Evolutionary conservation across 805 yeast species (phyloP).

Genomic region (Hanseniaspora hatyaiensis): DNA sequence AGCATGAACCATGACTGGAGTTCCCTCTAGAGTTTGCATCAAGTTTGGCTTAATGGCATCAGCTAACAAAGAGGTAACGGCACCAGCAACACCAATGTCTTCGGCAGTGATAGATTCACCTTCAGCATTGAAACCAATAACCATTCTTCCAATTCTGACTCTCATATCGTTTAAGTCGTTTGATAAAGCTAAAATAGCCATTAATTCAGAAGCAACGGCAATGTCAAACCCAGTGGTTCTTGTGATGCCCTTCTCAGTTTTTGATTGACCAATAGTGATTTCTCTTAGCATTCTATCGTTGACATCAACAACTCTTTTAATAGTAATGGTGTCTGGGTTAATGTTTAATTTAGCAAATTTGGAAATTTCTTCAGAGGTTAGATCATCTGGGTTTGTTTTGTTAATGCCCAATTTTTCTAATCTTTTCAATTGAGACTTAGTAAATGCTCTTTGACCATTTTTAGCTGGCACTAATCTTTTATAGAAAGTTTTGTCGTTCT

Average conservation of each 20-base stretch:
- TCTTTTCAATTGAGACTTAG: slow-evolving; percentile 67
- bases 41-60: slow-evolving; percentile 93
- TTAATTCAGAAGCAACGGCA: slow-evolving; percentile 89
- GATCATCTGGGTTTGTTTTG: slow-evolving; percentile 67
- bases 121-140: slow-evolving; percentile 63
- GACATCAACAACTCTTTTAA: slow-evolving; percentile 87
- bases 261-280: slow-evolving; percentile 80
- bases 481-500: slow-evolving; percentile 62
- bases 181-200: slow-evolving; percentile 88
- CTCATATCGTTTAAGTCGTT: slow-evolving; percentile 72
- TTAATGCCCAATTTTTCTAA: slow-evolving; percentile 68
- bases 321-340: slow-evolving; percentile 79
- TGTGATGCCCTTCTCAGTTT: slow-evolving; percentile 80
- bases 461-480: slow-evolving; percentile 77
- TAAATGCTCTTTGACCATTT: slow-evolving; percentile 67
- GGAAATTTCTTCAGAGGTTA: slow-evolving; percentile 63
- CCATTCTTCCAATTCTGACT: slow-evolving; percentile 75
- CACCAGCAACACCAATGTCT: slow-evolving; percentile 92
- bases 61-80: slow-evolving; percentile 83
- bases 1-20: slow-evolving; percentile 94
- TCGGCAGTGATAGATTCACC: slow-evolving; percentile 87
- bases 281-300: slow-evolving; percentile 87
- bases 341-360: slow-evolving; percentile 75
- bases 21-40: slow-evolving; percentile 96
- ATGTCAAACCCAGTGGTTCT: slow-evolving; percentile 89